Evolutionary conservation across 23 red algal species (phyloP).

Genomic region (Cyanidium caldarium): DNA sequence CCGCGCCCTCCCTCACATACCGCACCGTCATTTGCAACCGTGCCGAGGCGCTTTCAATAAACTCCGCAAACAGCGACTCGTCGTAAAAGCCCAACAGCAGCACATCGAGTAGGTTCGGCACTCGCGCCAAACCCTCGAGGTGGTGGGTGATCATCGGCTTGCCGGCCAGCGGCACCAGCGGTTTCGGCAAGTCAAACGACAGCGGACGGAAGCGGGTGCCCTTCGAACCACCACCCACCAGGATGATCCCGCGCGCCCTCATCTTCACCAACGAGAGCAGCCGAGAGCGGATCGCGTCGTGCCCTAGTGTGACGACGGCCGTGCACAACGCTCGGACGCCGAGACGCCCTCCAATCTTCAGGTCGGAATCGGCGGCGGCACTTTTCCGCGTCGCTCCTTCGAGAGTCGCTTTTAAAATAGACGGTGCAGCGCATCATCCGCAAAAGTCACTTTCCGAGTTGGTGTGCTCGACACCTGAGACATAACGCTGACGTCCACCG

Average conservation of each 20-base stretch:
- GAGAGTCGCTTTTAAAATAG: too few relatives aligned
- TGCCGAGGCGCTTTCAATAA: conserved; percentile 2
- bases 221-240: conserved; percentile 32
- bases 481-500: too few relatives aligned
- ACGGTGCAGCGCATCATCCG: too few relatives aligned
- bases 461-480: too few relatives aligned
- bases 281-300: too few relatives aligned
- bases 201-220: conserved; percentile 32
- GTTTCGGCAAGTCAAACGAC: conserved; percentile 29
- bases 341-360: too few relatives aligned
- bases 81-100: conserved; percentile 31
- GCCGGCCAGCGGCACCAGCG: conserved; percentile 21
- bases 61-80: conserved; percentile 14
- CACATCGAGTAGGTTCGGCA: conserved; percentile 8
- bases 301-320: too few relatives aligned
- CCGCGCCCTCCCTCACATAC: conserved; percentile 14
- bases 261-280: too few relatives aligned
- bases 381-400: too few relatives aligned
- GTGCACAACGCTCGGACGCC: too few relatives aligned
- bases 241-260: conserved; percentile 12
- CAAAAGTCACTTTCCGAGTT: too few relatives aligned
- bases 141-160: conserved; percentile 32
- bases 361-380: too few relatives aligned
- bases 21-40: background rate
- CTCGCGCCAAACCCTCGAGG: conserved; percentile 11